phyloP scores from a whole-genome alignment of 2,329 filamentous ascomycete species.

The Zasmidium citrigriseum region DNA sequence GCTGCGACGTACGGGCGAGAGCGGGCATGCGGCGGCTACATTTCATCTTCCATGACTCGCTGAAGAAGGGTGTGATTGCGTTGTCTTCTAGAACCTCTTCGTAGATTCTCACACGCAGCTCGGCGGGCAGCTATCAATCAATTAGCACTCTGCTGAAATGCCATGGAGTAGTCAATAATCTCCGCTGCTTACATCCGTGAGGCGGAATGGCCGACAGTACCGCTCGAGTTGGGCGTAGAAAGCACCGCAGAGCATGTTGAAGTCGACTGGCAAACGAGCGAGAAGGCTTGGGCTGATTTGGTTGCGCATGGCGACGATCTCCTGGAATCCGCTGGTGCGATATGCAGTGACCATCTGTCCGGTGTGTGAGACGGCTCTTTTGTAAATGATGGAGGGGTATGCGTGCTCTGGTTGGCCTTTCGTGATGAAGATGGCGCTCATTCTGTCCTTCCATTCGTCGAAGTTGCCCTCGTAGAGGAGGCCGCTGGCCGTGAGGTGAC shows the following conservation, averaged over 20 bases:
- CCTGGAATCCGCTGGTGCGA: background rate
- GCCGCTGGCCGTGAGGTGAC: too few species aligned
- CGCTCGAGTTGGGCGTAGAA: background rate
- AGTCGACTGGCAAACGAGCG: background rate
- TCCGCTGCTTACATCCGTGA: too few species aligned
- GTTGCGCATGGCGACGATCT: background rate
- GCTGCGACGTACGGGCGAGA: background rate
- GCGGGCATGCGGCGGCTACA: background rate
- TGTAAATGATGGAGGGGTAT: background rate
- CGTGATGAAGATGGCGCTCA: background rate
- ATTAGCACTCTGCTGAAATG: too few species aligned
- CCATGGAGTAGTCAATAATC: too few species aligned
- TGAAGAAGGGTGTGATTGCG: background rate
- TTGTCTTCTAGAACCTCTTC: background rate
- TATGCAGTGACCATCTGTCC: background rate
- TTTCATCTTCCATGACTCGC: too few species aligned
- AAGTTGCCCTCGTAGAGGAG: background rate
- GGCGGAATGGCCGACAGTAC: background rate
- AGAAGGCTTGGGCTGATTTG: background rate
- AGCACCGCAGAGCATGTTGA: background rate
- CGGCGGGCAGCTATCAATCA: background rate
- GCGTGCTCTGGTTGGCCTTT: background rate
- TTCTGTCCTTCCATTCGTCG: background rate
- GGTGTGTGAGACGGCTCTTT: background rate
- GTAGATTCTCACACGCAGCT: background rate